Evolutionary conservation across 1,139 yeast genomes (phyloP), one percentile per base, ranked within the genome.

Genomic region (Pichia cactophila): DNA sequence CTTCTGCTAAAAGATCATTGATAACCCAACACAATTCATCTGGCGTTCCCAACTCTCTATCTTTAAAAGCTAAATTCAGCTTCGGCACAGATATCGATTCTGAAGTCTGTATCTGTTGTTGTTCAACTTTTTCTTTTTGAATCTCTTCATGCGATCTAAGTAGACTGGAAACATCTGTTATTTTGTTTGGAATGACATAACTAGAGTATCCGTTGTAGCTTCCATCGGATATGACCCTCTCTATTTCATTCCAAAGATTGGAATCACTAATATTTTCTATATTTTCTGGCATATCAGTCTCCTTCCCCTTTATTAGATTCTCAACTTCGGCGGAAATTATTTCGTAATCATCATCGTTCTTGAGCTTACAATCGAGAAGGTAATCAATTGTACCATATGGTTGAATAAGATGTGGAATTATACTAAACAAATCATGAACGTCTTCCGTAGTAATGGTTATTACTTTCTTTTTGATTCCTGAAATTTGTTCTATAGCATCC

Each of bases 1-100:
- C 53, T 54, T 58, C 56, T 3, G 49, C 46, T 2, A 61, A 42
- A 31, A 75, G 68, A 53, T 83, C 90, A 65, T 80, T 83, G 42
- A 85, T 72, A 47, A 84, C 70, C 86, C 88, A 80, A 57, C 81
- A 79, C 54, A 85, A 68, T 61, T 85, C 94, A 54, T 83, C 85
- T 28, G 78, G 74, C 0, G 83, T 72, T 6, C 90, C 90, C 39
- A 78, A 50, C 12, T 53, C 51, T 6, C 58, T 56, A 48, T 61
- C 62, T 20, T 53, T 58, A 9, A 61, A 49, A 5, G 59, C 54
- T 17, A 61, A 51, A 40, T 58, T 61, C 5, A 59, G 40, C 16
- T 46, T 43, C 2, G 48, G 48, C 8, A 42, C 47, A 23, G 50
- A 33, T 31, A 33, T 47, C n/a, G 41, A 20, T 12, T 38, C 38